These are phyloP conservation scores for Mycena rebaudengoi DNA, from an alignment of 768 basidiomycete species.

Conservation along the genomic window DNA sequence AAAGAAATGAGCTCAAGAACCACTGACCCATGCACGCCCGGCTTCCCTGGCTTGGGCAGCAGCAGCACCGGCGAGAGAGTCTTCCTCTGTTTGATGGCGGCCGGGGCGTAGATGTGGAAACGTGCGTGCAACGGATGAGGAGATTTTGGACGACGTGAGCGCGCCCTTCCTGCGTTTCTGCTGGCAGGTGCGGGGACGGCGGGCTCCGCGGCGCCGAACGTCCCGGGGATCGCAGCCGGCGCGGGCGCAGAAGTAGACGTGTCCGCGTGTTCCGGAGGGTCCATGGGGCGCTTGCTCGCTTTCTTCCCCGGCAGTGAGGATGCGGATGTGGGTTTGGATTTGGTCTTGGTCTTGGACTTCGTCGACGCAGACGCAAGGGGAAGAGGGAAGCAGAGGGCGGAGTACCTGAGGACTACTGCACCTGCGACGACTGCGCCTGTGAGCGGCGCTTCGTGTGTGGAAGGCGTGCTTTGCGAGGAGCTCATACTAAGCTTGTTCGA, in stretches of 20 bases:
- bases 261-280: not conserved
- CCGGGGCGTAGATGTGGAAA: too few relatives aligned
- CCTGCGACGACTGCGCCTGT: conserved; percentile 14
- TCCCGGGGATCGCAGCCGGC: too few relatives aligned
- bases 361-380: not conserved
- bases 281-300: too few relatives aligned
- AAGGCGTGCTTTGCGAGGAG: conserved; percentile 14
- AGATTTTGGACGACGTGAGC: too few relatives aligned
- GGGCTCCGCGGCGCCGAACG: too few relatives aligned
- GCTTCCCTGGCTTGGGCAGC: conserved; percentile 70
- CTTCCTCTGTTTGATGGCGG: too few relatives aligned
- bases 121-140: too few relatives aligned
- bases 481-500: too few relatives aligned
- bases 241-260: not conserved
- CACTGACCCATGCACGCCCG: conserved; percentile 77
- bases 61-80: conserved; percentile 72
- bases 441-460: conserved; percentile 4
- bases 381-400: too few relatives aligned
- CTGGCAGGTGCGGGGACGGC: too few relatives aligned
- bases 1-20: not conserved
- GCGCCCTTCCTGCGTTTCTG: too few relatives aligned
- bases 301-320: conserved; percentile 12
- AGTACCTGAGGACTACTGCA: conserved; percentile 7
- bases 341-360: conserved; percentile 12
- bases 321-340: not conserved